A percentile compares a stretch with the other conserved stretches of the same genome.
Evolutionary conservation across 768 basidiomycete species (phyloP).

Genomic region (Leccinum uliginosum): DNA sequence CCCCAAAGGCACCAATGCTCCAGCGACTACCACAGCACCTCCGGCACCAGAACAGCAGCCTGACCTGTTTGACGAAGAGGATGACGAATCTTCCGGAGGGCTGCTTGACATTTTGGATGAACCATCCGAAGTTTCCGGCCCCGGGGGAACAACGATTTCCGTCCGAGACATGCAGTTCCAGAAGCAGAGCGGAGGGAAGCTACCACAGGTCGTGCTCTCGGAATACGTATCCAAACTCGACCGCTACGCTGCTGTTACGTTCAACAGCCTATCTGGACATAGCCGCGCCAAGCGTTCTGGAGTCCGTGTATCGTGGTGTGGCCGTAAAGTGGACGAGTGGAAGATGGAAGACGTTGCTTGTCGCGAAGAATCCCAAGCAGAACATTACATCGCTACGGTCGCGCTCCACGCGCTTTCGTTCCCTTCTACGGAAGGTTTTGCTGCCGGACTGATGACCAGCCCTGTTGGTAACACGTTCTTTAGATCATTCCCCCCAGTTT

Average conservation of each 20-base stretch:
- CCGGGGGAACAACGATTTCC: slow-evolving; percentile 47
- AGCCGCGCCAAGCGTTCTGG: slow-evolving; percentile 73
- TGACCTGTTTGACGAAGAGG: slow-evolving; percentile 54
- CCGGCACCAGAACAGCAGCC: slow-evolving; percentile 7
- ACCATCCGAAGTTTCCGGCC: slow-evolving; percentile 52
- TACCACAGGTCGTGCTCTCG: slow-evolving; percentile 68
- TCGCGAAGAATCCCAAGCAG: slow-evolving; percentile 70
- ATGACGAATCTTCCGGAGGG: slow-evolving; percentile 50
- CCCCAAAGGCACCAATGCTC: neutral
- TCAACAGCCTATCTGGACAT: slow-evolving; percentile 57
- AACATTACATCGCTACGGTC: slow-evolving; percentile 84
- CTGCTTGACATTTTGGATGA: slow-evolving; percentile 73
- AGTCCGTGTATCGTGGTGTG: slow-evolving; percentile 72
- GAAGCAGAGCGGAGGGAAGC: slow-evolving; percentile 78
- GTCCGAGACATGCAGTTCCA: slow-evolving; percentile 75
- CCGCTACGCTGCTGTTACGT: slow-evolving; percentile 71
- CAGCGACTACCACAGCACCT: neutral
- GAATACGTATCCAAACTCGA: slow-evolving; percentile 68
- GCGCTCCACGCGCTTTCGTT: slow-evolving; percentile 79
- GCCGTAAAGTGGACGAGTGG: slow-evolving; percentile 59
- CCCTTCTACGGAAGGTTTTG: slow-evolving; percentile 60
- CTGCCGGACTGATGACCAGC: slow-evolving; percentile 41
- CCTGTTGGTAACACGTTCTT: slow-evolving; percentile 61
- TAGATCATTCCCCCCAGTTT: slow-evolving; percentile 73
- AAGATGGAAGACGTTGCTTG: slow-evolving; percentile 85